phyloP scores from a whole-genome alignment of 805 yeast species.

The Lachancea mirantina region DNA sequence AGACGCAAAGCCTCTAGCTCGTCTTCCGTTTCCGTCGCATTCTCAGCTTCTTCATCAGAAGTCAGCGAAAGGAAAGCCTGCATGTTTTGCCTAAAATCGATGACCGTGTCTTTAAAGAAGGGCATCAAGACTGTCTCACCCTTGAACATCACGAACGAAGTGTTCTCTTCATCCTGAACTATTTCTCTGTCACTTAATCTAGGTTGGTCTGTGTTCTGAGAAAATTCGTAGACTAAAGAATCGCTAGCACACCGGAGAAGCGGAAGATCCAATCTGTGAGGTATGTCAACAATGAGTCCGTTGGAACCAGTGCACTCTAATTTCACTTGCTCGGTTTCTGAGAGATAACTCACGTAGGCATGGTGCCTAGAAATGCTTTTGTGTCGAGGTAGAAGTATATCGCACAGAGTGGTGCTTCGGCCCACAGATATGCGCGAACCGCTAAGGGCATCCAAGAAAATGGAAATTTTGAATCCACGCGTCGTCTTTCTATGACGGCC shows the following conservation, averaged over 20 bases:
- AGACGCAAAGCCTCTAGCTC: constrained; percentile 26
- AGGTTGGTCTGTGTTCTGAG: constrained; percentile 7
- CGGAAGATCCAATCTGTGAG: constrained; percentile 37
- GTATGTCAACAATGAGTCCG: constrained; percentile 65
- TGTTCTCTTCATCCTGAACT: constrained; percentile 14
- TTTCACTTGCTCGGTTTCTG: constrained; percentile 36
- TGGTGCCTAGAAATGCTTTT: constrained; percentile 31
- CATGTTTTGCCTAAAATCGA: constrained; percentile 55
- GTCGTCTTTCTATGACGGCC: no score
- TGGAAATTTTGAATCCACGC: no score
- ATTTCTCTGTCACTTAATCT: constrained; percentile 14
- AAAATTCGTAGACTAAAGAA: constrained; percentile 22
- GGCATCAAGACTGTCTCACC: constrained; percentile 64
- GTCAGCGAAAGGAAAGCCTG: constrained; percentile 47
- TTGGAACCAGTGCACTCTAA: constrained; percentile 77
- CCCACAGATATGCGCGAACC: constrained; percentile 25
- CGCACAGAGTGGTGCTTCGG: constrained; percentile 26
- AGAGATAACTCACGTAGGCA: constrained; percentile 34
- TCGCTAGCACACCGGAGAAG: constrained; percentile 15
- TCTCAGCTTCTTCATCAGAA: constrained; percentile 42
- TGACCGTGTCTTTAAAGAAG: constrained; percentile 47
- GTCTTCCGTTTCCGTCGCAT: constrained; percentile 33
- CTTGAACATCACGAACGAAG: constrained; percentile 38
- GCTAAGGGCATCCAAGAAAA: constrained; percentile 15
- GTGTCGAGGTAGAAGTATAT: constrained; percentile 26